Conservation (phyloP, 2,329 filamentous ascomycete genomes). For the Cephalotrichum gorgonifer region DNA sequence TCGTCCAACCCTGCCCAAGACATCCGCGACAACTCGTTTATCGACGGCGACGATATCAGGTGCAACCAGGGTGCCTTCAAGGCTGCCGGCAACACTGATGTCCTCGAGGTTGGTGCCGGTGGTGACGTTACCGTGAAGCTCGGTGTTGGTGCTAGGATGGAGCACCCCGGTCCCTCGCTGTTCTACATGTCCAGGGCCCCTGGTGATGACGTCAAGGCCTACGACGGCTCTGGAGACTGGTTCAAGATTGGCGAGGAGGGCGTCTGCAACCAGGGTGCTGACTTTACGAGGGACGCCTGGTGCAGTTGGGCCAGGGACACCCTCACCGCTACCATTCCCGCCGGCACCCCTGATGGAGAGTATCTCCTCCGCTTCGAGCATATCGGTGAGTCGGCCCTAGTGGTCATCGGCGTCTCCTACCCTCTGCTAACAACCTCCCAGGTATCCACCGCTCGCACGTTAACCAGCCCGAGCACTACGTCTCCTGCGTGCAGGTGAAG, state of each 20-base stretch:
- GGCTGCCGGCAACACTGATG: constrained; percentile 11
- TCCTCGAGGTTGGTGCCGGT: constrained; percentile 14
- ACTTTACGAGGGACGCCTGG: constrained; percentile 14
- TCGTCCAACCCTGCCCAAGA: constrained; percentile 13
- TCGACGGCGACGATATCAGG: constrained; percentile 14
- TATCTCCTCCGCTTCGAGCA: constrained; percentile 24
- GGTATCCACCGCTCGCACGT: constrained; percentile 13
- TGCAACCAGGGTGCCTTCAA: constrained; percentile 19
- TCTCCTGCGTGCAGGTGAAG: constrained; percentile 18
- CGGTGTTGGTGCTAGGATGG: constrained; percentile 10
- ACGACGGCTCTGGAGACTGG: constrained; percentile 17
- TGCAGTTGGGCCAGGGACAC: constrained; percentile 12
- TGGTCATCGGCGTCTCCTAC: neutral
- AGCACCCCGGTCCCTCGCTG: constrained; percentile 13
- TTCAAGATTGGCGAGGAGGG: constrained; percentile 15
- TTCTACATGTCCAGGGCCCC: constrained; percentile 17
- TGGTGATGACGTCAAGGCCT: constrained; percentile 14
- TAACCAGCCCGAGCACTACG: constrained; percentile 16
- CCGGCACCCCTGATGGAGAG: constrained; percentile 22
- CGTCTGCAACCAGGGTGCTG: constrained; percentile 10
- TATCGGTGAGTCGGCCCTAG: constrained; percentile 13
- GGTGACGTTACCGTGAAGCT: constrained; percentile 12
- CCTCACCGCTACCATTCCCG: constrained; percentile 23
- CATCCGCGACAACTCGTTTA: constrained; percentile 12
- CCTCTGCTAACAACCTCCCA: neutral